Percentiles rank a stretch among this genome's conserved stretches.
phyloP scores from a whole-genome alignment of 257 asterid genomes.

The Primulina huaijiensis region DNA sequence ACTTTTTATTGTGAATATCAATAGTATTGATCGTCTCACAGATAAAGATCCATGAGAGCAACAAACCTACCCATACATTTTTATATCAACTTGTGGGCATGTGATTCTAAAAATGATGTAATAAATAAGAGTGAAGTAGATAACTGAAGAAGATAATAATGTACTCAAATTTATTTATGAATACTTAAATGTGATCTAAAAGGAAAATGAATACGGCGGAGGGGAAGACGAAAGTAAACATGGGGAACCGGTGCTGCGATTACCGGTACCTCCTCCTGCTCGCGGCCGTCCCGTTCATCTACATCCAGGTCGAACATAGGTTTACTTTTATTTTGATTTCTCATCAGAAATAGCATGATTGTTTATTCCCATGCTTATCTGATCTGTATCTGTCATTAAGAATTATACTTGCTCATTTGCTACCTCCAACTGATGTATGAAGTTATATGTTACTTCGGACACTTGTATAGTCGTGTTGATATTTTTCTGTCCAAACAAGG shows the following conservation, averaged over 20 bases:
- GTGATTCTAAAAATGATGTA: too few species aligned
- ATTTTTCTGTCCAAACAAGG: neutral
- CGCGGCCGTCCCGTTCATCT: conserved; percentile 69
- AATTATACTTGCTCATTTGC: too few species aligned
- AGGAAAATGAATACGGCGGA: too few species aligned
- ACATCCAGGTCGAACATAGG: conserved; percentile 44
- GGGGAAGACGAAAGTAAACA: conserved; percentile 12
- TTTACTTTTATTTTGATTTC: neutral
- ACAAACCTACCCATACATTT: too few species aligned
- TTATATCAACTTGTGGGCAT: too few species aligned
- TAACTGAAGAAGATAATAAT: too few species aligned
- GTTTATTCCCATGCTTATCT: neutral
- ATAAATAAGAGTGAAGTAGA: too few species aligned
- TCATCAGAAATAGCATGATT: neutral
- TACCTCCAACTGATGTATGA: neutral
- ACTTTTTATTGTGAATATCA: too few species aligned
- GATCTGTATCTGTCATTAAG: neutral
- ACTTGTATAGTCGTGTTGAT: neutral
- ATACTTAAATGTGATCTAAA: too few species aligned
- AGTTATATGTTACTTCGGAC: neutral
- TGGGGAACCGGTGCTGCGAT: conserved; percentile 59
- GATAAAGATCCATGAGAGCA: too few species aligned
- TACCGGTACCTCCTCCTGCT: conserved; percentile 69
- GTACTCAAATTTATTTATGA: too few species aligned
- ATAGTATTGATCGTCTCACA: too few species aligned